Evolutionary conservation across 73 alveolate genomes (phyloP).

Genomic region (Tetrahymena borealis): DNA sequence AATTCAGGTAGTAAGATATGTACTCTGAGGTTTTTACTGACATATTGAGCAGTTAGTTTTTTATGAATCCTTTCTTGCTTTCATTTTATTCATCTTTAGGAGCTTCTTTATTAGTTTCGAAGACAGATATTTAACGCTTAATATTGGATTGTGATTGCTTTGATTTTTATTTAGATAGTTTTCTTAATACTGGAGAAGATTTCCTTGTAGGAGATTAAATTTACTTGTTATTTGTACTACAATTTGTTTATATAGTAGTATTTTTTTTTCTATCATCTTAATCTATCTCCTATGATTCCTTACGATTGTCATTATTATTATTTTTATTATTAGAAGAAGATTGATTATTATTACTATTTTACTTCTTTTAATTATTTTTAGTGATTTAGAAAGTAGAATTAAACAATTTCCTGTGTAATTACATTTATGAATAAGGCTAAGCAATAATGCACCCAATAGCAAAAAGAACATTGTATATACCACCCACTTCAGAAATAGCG

Average conservation of each 20-base stretch:
- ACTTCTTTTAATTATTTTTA: background rate
- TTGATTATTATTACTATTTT: too few relatives aligned
- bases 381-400: background rate
- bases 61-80: too few relatives aligned
- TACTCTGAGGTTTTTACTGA: background rate
- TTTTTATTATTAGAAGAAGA: too few relatives aligned
- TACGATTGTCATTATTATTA: background rate
- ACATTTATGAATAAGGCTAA: background rate
- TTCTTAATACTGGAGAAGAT: too few relatives aligned
- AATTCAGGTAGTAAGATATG: background rate
- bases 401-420: background rate
- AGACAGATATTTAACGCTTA: too few relatives aligned
- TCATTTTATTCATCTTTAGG: too few relatives aligned
- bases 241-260: too few relatives aligned
- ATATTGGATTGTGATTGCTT: background rate
- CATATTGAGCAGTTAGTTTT: too few relatives aligned
- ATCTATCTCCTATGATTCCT: background rate
- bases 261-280: background rate
- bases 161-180: background rate
- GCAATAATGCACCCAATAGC: background rate
- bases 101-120: too few relatives aligned
- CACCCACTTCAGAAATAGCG: background rate
- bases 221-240: too few relatives aligned
- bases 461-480: background rate
- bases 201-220: too few relatives aligned